phyloP scores from a whole-genome alignment of 768 basidiomycete species.

The Collybia nuda region DNA sequence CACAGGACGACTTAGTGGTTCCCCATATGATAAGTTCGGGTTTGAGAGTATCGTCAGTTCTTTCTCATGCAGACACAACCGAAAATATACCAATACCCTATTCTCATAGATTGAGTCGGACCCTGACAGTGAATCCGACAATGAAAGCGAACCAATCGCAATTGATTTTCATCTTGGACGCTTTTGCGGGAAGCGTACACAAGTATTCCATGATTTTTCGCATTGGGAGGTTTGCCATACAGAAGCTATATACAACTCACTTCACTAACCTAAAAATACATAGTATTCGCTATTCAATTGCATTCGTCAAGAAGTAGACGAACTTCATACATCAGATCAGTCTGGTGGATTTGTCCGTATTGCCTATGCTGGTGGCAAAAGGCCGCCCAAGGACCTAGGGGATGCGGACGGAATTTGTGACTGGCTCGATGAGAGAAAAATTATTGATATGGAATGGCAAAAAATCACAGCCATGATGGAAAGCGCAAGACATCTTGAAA shows the following conservation, averaged over 20 bases:
- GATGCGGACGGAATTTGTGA: slow-evolving; percentile 82
- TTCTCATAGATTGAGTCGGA: neutral
- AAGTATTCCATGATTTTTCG: slow-evolving; percentile 67
- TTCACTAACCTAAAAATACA: slow-evolving; percentile 9
- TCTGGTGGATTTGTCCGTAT: slow-evolving; percentile 55
- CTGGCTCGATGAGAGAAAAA: slow-evolving; percentile 71
- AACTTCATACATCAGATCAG: slow-evolving; percentile 37
- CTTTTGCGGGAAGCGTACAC: slow-evolving; percentile 72
- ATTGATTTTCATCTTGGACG: slow-evolving; percentile 68
- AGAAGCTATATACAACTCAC: neutral
- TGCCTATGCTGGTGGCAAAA: slow-evolving; percentile 49
- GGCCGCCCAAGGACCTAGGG: slow-evolving; percentile 64
- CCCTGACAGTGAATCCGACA: slow-evolving; percentile 16
- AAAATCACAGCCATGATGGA: slow-evolving; percentile 76
- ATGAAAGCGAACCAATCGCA: slow-evolving; percentile 7
- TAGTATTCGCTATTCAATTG: slow-evolving; percentile 67
- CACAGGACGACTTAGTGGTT: slow-evolving; percentile 60
- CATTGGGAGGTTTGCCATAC: slow-evolving; percentile 76
- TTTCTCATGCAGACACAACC: neutral
- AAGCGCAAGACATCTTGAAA: slow-evolving; percentile 62
- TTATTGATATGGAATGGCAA: slow-evolving; percentile 71
- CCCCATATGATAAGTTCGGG: slow-evolving; percentile 68
- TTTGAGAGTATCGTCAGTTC: slow-evolving; percentile 42
- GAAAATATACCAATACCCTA: slow-evolving; percentile 4
- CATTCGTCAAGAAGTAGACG: slow-evolving; percentile 58